Conservation (phyloP, 306 rosid species). For the Lagenaria siceraria region DNA sequence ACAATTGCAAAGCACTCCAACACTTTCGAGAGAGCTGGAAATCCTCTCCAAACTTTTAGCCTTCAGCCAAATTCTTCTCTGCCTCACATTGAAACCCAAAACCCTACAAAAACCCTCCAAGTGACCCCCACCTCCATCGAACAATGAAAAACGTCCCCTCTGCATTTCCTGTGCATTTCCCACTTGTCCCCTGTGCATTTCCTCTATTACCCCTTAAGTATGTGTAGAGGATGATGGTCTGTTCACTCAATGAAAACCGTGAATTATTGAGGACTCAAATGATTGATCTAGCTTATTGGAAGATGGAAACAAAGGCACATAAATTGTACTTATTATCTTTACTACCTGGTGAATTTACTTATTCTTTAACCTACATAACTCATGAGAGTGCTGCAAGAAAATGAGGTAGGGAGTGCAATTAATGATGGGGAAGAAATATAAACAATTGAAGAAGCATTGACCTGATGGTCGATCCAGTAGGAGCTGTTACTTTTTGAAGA, state of each 20-base stretch:
- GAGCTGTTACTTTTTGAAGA: not conserved
- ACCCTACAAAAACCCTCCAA: too few species aligned
- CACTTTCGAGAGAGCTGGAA: too few species aligned
- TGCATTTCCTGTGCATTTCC: too few species aligned
- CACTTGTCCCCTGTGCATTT: too few species aligned
- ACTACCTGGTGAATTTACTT: not conserved
- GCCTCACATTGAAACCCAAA: too few species aligned
- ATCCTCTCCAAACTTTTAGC: too few species aligned
- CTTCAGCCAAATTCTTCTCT: too few species aligned
- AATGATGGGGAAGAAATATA: not conserved
- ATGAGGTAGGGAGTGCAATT: not conserved
- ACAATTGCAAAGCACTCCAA: too few species aligned
- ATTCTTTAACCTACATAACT: not conserved
- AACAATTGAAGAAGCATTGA: not conserved
- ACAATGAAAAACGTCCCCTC: too few species aligned
- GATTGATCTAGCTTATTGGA: not conserved
- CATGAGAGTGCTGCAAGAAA: not conserved
- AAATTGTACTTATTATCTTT: not conserved
- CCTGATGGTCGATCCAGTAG: not conserved
- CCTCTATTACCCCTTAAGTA: too few species aligned
- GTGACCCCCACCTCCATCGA: too few species aligned
- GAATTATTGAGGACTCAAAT: not conserved
- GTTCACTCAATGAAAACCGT: not conserved
- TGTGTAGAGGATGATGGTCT: too few species aligned
- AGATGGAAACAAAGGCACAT: not conserved